phyloP scores from a whole-genome alignment of 2,329 filamentous ascomycete genomes.

The Phaeophleospora eucalypticola region DNA sequence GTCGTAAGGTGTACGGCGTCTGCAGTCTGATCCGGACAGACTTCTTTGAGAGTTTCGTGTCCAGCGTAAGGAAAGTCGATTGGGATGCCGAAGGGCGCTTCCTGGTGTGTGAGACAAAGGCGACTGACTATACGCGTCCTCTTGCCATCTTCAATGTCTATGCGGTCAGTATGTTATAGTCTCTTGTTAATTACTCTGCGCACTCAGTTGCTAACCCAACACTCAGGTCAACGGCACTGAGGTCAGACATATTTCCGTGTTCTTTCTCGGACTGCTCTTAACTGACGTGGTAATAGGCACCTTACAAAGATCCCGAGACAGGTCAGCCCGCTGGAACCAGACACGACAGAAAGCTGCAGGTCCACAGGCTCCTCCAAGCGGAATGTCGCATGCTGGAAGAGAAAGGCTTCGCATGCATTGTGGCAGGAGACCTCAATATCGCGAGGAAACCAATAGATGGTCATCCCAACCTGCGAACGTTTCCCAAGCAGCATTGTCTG shows the following conservation, averaged over 20 bases:
- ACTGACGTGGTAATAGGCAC: slow-evolving; percentile 24
- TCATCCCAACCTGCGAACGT: slow-evolving; percentile 44
- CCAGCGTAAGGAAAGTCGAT: slow-evolving; percentile 37
- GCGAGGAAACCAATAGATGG: slow-evolving; percentile 45
- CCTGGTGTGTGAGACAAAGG: slow-evolving; percentile 42
- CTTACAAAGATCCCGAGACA: slow-evolving; percentile 44
- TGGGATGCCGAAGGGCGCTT: slow-evolving; percentile 54
- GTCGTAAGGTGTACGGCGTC: slow-evolving; percentile 51
- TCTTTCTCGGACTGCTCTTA: too few relatives aligned
- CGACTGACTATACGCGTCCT: slow-evolving; percentile 19
- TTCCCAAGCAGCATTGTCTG: slow-evolving; percentile 45
- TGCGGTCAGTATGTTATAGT: slow-evolving; percentile 7
- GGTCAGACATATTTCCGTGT: too few relatives aligned
- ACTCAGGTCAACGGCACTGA: slow-evolving; percentile 2
- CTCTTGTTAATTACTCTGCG: too few relatives aligned
- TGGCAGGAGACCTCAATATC: slow-evolving; percentile 53
- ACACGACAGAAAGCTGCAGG: slow-evolving; percentile 49
- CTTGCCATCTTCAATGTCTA: slow-evolving; percentile 52
- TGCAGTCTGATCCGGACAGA: slow-evolving; percentile 48
- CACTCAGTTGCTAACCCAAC: too few relatives aligned
- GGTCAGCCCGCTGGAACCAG: slow-evolving; percentile 44
- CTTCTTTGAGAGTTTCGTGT: slow-evolving; percentile 31
- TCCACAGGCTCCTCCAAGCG: slow-evolving; percentile 45
- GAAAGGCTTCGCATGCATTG: slow-evolving; percentile 42
- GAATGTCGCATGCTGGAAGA: slow-evolving; percentile 43